Percentiles rank a stretch among this genome's conserved stretches.
Evolutionary conservation across 139 green algal species (phyloP).

Genomic region (Asterochloris sp.): DNA sequence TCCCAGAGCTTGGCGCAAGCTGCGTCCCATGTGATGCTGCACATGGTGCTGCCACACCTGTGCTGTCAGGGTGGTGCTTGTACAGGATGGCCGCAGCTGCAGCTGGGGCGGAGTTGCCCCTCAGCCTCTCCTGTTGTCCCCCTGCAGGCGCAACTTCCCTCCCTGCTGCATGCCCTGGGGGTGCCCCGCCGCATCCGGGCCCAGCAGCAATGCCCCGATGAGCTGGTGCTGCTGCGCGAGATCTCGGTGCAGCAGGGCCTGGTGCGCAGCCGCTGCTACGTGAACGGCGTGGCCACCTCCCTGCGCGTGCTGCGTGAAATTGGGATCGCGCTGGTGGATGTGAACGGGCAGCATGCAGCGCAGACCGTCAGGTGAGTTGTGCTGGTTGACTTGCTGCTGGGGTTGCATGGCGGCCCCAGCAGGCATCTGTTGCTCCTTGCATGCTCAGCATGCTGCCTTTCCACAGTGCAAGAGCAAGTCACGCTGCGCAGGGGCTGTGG

Average conservation of each 20-base stretch:
- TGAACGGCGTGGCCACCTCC: constrained; percentile 69
- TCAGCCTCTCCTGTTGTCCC: too few species aligned
- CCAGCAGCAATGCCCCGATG: not conserved
- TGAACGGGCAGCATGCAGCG: constrained; percentile 80
- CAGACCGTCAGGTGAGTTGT: constrained; percentile 37
- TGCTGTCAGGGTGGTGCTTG: too few species aligned
- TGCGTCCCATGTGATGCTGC: too few species aligned
- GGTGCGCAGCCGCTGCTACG: constrained; percentile 46
- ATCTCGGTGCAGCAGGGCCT: not conserved
- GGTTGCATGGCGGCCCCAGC: too few species aligned
- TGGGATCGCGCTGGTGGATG: constrained; percentile 67
- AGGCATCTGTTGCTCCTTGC: too few species aligned
- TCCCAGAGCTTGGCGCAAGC: too few species aligned
- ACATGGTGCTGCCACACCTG: too few species aligned
- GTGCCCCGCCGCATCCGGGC: constrained; percentile 7
- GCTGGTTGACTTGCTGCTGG: not conserved
- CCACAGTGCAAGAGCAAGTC: too few species aligned
- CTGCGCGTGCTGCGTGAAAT: constrained; percentile 75
- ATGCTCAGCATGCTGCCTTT: too few species aligned
- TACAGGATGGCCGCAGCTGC: too few species aligned
- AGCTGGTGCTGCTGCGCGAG: constrained; percentile 36
- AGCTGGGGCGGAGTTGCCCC: too few species aligned
- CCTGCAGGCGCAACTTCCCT: constrained; percentile 13
- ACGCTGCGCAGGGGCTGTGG: too few species aligned
- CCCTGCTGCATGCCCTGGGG: constrained; percentile 29